Percentiles rank a stretch among this genome's conserved stretches.
These are phyloP conservation scores for Pelargonium exstipulatum DNA, from an alignment of 441 rosid genomes.

Conservation along the genomic window DNA sequence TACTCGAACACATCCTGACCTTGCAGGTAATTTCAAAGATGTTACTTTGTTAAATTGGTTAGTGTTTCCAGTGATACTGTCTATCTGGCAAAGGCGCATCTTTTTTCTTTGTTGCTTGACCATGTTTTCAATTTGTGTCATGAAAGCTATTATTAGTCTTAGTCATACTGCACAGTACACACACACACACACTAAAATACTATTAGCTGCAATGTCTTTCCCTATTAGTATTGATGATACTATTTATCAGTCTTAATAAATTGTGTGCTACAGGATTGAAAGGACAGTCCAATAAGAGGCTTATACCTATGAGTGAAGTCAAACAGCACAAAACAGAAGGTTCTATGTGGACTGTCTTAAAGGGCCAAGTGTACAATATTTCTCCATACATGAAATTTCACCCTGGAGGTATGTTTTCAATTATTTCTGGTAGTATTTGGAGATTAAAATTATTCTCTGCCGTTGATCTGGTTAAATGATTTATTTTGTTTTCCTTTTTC, in stretches of 20 bases:
- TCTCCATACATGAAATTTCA: conserved; percentile 90
- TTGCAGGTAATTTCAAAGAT: conserved; percentile 59
- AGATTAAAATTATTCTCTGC: background rate
- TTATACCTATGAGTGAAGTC: conserved; percentile 63
- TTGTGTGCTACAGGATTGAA: conserved; percentile 47
- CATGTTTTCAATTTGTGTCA: background rate
- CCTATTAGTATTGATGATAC: background rate
- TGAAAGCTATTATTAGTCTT: background rate
- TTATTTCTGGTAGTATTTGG: background rate
- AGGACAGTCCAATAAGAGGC: conserved; percentile 74
- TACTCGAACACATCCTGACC: conserved; percentile 75
- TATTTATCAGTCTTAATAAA: background rate
- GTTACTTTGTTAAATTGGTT: background rate
- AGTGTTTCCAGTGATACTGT: too few species aligned
- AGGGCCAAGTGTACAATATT: conserved; percentile 82
- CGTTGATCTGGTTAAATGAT: background rate
- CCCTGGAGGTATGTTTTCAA: conserved; percentile 60
- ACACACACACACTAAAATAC: too few species aligned
- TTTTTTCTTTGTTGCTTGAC: background rate
- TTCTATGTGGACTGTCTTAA: conserved; percentile 89
- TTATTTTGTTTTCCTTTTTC: background rate
- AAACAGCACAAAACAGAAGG: conserved; percentile 65
- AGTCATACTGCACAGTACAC: background rate
- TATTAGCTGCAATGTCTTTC: background rate
- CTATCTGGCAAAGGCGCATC: too few species aligned